phyloP scores from a whole-genome alignment of 1,284 basidiomycete species.

The Austroboletus niveus region DNA sequence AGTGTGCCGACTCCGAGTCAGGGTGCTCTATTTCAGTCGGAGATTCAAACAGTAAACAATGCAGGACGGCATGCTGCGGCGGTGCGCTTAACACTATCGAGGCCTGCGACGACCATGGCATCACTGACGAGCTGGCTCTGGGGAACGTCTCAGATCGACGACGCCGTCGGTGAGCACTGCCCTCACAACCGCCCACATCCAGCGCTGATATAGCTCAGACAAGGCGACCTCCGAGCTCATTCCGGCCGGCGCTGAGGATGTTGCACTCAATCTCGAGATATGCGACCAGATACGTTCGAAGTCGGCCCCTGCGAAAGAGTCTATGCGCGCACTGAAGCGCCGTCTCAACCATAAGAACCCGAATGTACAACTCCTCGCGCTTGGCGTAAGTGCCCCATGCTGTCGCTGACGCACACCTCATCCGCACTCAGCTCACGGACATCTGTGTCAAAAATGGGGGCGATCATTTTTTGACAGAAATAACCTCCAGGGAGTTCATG shows the following conservation, averaged over 20 bases:
- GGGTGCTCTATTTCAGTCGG: constrained; percentile 16
- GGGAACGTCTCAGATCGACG: constrained; percentile 75
- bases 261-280: constrained; percentile 92
- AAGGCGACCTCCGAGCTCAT: constrained; percentile 90
- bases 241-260: constrained; percentile 83
- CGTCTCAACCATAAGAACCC: constrained; percentile 94
- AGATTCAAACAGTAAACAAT: constrained; percentile 16
- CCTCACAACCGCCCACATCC: neutral
- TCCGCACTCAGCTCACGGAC: constrained; percentile 71
- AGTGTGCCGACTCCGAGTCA: constrained; percentile 22
- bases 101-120: constrained; percentile 35
- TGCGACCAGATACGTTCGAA: constrained; percentile 96
- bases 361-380: constrained; percentile 87
- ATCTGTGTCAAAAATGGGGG: constrained; percentile 98
- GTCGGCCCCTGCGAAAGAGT: constrained; percentile 80
- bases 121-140: constrained; percentile 63
- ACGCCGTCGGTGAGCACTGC: constrained; percentile 61
- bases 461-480: constrained; percentile 83
- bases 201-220: constrained; percentile 45
- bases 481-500: constrained; percentile 89
- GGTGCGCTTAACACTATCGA: constrained; percentile 14
- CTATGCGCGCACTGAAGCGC: constrained; percentile 87
- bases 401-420: constrained; percentile 10
- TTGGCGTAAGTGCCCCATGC: constrained; percentile 59
- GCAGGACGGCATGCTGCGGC: constrained; percentile 21